Evolutionary conservation across 2,329 filamentous ascomycete genomes (phyloP).

Genomic region (Herpotrichia juniperi): DNA sequence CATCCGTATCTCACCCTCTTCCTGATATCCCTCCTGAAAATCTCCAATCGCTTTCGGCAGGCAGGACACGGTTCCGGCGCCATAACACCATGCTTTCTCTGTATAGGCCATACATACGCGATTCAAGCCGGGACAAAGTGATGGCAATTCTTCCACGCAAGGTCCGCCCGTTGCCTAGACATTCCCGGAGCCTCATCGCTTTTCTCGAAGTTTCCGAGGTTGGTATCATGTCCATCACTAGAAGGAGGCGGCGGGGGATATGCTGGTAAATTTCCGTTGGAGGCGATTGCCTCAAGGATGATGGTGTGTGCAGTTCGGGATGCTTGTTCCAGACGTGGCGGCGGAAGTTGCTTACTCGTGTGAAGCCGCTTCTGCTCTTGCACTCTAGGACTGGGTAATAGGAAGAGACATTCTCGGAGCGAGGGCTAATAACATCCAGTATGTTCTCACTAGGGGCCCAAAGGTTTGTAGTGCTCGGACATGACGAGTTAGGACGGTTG

Average conservation of each 20-base stretch:
- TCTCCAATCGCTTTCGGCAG: not conserved
- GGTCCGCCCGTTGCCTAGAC: not conserved
- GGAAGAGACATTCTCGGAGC: no score
- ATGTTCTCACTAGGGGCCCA: no score
- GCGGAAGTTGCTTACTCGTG: not conserved
- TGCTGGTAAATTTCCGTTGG: not conserved
- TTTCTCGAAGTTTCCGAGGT: not conserved
- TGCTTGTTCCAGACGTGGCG: not conserved
- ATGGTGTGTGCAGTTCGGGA: not conserved
- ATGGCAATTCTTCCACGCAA: not conserved
- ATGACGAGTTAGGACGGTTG: no score
- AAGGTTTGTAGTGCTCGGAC: no score
- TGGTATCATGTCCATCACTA: not conserved
- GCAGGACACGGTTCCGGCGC: not conserved
- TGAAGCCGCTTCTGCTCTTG: no score
- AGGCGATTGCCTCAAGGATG: no score
- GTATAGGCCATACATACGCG: not conserved
- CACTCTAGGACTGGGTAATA: no score
- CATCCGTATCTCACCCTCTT: no score
- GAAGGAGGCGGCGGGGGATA: not conserved
- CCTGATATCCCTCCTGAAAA: no score
- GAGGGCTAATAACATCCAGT: no score
- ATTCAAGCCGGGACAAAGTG: not conserved
- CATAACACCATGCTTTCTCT: not conserved
- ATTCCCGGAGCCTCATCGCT: not conserved